Conservation (phyloP, 306 rosid species). For the Vigna trinervia region DNA sequence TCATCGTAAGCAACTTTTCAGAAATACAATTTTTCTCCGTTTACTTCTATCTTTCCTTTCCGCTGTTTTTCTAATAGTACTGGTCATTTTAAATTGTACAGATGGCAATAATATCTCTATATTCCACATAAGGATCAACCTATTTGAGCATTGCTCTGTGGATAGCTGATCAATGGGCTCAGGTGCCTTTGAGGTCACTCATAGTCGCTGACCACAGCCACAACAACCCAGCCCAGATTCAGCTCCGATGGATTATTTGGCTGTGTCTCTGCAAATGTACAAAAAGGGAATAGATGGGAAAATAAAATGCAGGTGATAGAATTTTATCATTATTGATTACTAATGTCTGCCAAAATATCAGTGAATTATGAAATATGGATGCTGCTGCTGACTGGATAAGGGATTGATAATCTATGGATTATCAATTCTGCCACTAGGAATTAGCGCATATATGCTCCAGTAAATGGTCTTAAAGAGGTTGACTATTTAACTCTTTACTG, state of each 20-base stretch:
- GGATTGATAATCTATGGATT: not conserved
- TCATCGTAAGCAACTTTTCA: too few relatives aligned
- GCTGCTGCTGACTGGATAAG: not conserved
- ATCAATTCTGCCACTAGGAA: not conserved
- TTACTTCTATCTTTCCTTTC: too few relatives aligned
- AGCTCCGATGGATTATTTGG: conserved; percentile 9
- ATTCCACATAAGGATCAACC: not conserved
- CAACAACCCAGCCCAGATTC: not conserved
- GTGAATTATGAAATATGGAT: not conserved
- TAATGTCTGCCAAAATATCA: not conserved
- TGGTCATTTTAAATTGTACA: conserved; percentile 77
- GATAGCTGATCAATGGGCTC: conserved; percentile 17
- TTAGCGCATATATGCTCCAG: not conserved
- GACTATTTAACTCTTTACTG: not conserved
- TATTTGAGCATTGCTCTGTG: not conserved
- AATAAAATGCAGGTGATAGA: not conserved
- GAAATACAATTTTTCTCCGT: too few relatives aligned
- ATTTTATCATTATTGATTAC: not conserved
- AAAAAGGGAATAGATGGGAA: not conserved
- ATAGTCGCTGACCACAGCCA: not conserved
- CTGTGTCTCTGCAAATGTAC: not conserved
- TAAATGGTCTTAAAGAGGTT: not conserved
- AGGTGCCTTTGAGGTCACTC: not conserved
- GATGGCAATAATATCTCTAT: conserved; percentile 62
- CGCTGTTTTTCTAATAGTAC: conserved; percentile 49